Evolutionary conservation across 768 basidiomycete genomes (phyloP).

Genomic region (Phylloporus rhodoxanthus): DNA sequence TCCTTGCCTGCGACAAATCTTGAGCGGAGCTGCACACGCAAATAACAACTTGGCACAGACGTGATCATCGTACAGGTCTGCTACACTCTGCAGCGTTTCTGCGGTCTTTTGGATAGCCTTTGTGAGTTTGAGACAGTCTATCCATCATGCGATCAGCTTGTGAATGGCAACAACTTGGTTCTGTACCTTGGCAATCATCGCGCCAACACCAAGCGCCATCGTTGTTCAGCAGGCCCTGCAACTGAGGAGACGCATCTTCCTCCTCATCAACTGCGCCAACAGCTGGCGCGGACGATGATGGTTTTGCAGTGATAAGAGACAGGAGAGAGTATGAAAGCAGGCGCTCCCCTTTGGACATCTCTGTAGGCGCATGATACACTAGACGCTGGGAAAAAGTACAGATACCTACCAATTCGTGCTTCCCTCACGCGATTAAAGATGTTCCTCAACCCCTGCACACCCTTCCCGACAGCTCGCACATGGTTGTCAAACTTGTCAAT

Average conservation of each 20-base stretch:
- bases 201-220: conserved; percentile 87
- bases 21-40: conserved; percentile 5
- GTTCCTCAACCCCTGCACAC: conserved; percentile 60
- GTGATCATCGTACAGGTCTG: conserved; percentile 75
- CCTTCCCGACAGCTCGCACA: conserved; percentile 57
- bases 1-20: conserved; percentile 50
- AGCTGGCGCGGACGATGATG: conserved; percentile 44
- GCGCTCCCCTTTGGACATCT: conserved; percentile 74
- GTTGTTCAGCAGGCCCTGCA: conserved; percentile 57
- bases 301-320: conserved; percentile 69
- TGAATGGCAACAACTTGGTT: not conserved
- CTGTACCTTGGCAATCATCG: conserved; percentile 61
- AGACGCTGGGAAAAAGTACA: not conserved
- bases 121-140: conserved; percentile 73
- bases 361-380: conserved; percentile 30
- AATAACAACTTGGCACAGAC: conserved; percentile 38
- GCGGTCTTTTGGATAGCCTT: conserved; percentile 73
- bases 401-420: conserved; percentile 54
- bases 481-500: conserved; percentile 62
- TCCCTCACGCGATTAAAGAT: conserved; percentile 61
- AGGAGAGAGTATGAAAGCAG: conserved; percentile 67
- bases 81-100: conserved; percentile 67
- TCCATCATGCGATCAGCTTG: not conserved
- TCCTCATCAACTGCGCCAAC: conserved; percentile 48
- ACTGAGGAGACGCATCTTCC: conserved; percentile 32